Evolutionary conservation across 2,329 filamentous ascomycete genomes (phyloP), one percentile per base, ranked within the genome.

Genomic region (Lasiodiplodia gonubiensis): DNA sequence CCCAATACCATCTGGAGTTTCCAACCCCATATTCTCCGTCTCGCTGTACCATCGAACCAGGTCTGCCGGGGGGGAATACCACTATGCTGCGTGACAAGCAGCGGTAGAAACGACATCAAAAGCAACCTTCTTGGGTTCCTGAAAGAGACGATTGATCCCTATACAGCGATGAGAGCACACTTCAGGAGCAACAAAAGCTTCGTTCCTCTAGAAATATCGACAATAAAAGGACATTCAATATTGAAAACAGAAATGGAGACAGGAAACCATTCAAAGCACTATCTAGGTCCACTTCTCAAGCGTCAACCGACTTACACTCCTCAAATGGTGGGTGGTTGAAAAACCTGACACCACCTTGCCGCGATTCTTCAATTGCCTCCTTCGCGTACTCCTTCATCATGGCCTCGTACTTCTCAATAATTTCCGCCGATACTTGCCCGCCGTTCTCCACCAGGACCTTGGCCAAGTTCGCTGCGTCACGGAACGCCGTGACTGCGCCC

Each of bases 401-500:
- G 33, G 75, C 75, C 67, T 80, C 78, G 63, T 78, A 79, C 12
- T 69, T 71, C 16, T 71, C 75, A 11, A 79, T 70, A 12, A 73
- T 76, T 18, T 75, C 72, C 66, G 71, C 72, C 30, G 64, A 73
- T 1, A 72, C 72, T 8, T 12, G 39, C 3, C 57, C 57, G 2
- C 72, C 73, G 2, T 75, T 74, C 46, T 77, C 75, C 10, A 71
- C 71, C 21, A 80, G 68, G 66, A 78, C 51, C 54, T 74, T 84
- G 46, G 79, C 80, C 39, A 83, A 69, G 48, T 81, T 73, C 23
- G 75, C 78, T 6, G 80, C 79, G 60, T 82, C 80, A 64, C 76
- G 73, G 14, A 83, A 73, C 27, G 82, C 81, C 0, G 81, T 83
- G 63, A 82, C 83, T 1, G 81, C 82, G 18, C 82, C 82, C 59